These are phyloP conservation scores for Aurantiochytrium sp. DNA, from an alignment of 108 stramenopile species.

Conservation along the genomic window DNA sequence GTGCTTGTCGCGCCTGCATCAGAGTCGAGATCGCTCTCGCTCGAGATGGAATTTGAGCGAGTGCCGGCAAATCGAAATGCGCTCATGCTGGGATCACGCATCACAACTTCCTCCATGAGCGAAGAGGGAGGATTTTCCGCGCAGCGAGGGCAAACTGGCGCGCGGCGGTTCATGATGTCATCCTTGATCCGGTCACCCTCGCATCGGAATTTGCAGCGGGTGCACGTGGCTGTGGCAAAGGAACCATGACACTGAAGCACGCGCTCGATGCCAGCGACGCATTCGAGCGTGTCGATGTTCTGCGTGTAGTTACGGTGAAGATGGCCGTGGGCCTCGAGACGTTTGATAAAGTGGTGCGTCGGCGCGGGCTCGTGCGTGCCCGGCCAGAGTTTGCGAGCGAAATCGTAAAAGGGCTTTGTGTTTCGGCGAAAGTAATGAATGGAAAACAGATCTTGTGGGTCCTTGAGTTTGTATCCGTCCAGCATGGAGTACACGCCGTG, in stretches of 20 bases:
- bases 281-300: constrained; percentile 84
- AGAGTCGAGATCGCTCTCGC: not conserved
- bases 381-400: constrained; percentile 67
- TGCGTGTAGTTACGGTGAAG: constrained; percentile 77
- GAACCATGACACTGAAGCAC: constrained; percentile 83
- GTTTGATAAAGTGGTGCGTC: constrained; percentile 74
- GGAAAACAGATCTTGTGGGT: constrained; percentile 40
- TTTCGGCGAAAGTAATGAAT: constrained; percentile 33
- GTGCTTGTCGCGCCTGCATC: not conserved
- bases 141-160: constrained; percentile 1
- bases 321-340: constrained; percentile 63
- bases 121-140: not conserved
- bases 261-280: constrained; percentile 66
- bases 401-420: constrained; percentile 33
- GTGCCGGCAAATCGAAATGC: not conserved
- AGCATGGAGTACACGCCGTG: constrained; percentile 82
- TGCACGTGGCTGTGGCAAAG: constrained; percentile 40
- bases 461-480: constrained; percentile 37
- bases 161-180: not conserved
- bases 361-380: constrained; percentile 68
- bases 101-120: constrained; percentile 26
- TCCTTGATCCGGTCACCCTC: constrained; percentile 26
- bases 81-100: constrained; percentile 9
- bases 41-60: not conserved
- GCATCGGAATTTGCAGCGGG: constrained; percentile 17